Base-by-base conservation (phyloP, 306 rosid species). In the Senna siamea region DNA sequence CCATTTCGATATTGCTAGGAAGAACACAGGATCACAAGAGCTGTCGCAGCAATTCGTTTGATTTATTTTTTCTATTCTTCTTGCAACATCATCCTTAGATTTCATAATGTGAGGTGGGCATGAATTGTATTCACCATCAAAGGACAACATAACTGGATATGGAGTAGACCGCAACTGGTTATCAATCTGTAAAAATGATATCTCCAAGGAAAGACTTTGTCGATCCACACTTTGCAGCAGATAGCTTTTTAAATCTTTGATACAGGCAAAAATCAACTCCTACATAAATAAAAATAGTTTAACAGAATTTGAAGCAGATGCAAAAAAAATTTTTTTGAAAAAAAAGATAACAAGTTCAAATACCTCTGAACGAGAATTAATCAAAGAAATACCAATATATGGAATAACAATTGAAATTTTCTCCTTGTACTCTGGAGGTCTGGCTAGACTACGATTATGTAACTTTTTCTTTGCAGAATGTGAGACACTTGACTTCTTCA, bases 121-220 rank as follows among this genome's bases (percentile, higher is more conserved):
- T 72, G 77, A 69, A 79, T 72, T 89, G 77, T 79, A 74, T 81
- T 83, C 96, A 74, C 74, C 57, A 72, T 83, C 88, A 19, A 94
- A 89, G 52, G 94, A 91, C 88, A 94, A 75, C 83, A 94, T 66
- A 72, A 94, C 95, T 63, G 98, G 98, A 88, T 87, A 89, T 74
- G 94, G 96, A 53, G 97, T 85, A 55, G 88, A 81, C 69, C 91
- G 96, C 84, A 88, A 83, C 82, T 94, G 98, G 81, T 94, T 94
- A 78, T 94, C 98, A 53, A 94, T 79, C 82, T 94, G 98, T 78
- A 94, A 83, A 69, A 90, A 88, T 14, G 83, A 76, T 34, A 91
- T 81, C 70, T 70, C 87, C 74, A 89, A 73, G 74, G 86, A 88
- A 76, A 94, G 84, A 74, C 75, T 85, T 60, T 94, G 98, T 37